Percentiles rank a stretch among this genome's conserved stretches.
Evolutionary conservation across 2,329 filamentous ascomycete genomes (phyloP).

Genomic region (Ascochyta koolunga): DNA sequence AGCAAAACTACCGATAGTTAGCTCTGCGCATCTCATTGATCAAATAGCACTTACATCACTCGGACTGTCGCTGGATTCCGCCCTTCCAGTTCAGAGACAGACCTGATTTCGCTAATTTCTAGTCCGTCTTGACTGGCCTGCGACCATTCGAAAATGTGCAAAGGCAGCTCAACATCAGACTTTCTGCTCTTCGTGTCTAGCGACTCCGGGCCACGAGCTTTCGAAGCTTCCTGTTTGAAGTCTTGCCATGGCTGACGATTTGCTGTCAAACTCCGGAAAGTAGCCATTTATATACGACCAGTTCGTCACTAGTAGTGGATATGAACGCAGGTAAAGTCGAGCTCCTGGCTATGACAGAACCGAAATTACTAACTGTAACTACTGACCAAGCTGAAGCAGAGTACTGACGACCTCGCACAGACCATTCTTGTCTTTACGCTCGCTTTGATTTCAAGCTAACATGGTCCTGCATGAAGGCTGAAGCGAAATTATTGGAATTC

Average conservation of each 20-base stretch:
- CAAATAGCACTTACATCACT: constrained; percentile 23
- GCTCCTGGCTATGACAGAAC: no score
- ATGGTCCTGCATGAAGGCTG: constrained; percentile 2
- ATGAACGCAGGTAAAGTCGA: not conserved
- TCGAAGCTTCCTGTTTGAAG: constrained; percentile 8
- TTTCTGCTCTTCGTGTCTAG: not conserved
- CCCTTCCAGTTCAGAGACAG: constrained; percentile 12
- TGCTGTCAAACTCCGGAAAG: constrained; percentile 20
- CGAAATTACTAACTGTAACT: not conserved
- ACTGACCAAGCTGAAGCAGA: not conserved
- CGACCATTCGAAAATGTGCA: constrained; percentile 35
- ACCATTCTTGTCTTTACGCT: not conserved
- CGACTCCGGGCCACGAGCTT: not conserved
- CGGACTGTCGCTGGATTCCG: constrained; percentile 19
- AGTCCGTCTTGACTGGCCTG: constrained; percentile 11
- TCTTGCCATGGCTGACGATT: constrained; percentile 19
- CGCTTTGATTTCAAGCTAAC: not conserved
- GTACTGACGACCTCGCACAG: not conserved
- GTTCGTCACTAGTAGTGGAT: not conserved
- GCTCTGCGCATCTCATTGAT: not conserved
- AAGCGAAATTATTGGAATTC: not conserved
- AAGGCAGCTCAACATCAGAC: not conserved
- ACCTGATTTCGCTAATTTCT: constrained; percentile 8
- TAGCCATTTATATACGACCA: constrained; percentile 9
- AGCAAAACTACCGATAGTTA: constrained; percentile 29